phyloP scores from a whole-genome alignment of 805 yeast genomes.

The Zygosaccharomyces rouxii region DNA sequence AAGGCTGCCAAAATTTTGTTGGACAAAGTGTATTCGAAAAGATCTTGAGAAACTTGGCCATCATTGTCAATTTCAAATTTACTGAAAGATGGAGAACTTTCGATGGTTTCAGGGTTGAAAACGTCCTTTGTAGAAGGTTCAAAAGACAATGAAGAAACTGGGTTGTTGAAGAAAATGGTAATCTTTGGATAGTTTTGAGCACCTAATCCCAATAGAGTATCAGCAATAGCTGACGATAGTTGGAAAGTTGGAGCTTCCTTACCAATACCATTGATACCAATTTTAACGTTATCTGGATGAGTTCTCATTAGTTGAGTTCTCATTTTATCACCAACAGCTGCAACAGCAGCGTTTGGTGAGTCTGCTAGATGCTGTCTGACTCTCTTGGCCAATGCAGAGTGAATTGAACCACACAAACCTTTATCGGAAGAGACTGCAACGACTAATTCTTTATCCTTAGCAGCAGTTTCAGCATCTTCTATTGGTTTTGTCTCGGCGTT shows the following conservation, averaged over 20 bases:
- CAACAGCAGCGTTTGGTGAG: constrained; percentile 68
- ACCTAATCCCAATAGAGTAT: constrained; percentile 59
- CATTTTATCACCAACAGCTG: constrained; percentile 91
- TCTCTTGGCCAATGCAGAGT: constrained; percentile 87
- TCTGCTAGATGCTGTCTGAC: constrained; percentile 65
- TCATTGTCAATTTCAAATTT: constrained; percentile 76
- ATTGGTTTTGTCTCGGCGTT: constrained; percentile 72
- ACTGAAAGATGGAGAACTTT: constrained; percentile 77
- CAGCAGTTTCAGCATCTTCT: constrained; percentile 39
- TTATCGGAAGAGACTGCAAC: constrained; percentile 93
- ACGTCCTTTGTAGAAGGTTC: constrained; percentile 73
- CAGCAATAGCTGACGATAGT: constrained; percentile 86
- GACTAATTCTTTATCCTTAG: constrained; percentile 60
- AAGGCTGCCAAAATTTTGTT: constrained; percentile 85
- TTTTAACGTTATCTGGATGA: constrained; percentile 58
- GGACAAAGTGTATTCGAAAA: constrained; percentile 84
- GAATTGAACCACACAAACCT: constrained; percentile 98
- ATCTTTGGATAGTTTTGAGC: constrained; percentile 55
- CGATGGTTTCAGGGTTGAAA: constrained; percentile 66
- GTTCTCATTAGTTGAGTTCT: constrained; percentile 87
- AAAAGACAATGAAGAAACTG: constrained; percentile 81
- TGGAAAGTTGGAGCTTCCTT: constrained; percentile 92
- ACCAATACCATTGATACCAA: constrained; percentile 88
- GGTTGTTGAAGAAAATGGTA: constrained; percentile 83
- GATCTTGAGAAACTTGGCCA: constrained; percentile 61